phyloP scores from a whole-genome alignment of 2,329 filamentous ascomycete genomes.

The Purpureocillium takamizusanense region DNA sequence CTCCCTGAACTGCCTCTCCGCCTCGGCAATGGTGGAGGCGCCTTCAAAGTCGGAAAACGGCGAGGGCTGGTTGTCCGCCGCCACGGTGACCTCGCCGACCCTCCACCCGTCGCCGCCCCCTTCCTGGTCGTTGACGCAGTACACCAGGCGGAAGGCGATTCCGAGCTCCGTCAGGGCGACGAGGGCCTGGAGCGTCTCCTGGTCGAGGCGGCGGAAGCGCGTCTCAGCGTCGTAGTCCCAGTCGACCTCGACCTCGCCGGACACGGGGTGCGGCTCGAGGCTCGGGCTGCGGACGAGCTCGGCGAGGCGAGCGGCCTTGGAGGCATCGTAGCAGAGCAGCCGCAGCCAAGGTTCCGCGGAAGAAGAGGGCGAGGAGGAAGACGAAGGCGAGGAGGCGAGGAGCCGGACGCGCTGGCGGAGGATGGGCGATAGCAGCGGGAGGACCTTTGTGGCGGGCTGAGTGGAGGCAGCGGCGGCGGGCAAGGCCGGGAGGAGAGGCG shows the following conservation, averaged over 20 bases:
- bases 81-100: constrained; percentile 57
- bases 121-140: constrained; percentile 57
- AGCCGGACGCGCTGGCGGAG: constrained; percentile 58
- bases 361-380: constrained; percentile 27
- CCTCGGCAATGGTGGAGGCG: constrained; percentile 43
- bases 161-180: constrained; percentile 52
- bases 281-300: constrained; percentile 51
- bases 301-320: constrained; percentile 47
- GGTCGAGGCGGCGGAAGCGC: constrained; percentile 60
- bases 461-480: constrained; percentile 50
- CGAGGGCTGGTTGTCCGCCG: constrained; percentile 46
- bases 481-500: constrained; percentile 50
- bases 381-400: constrained; percentile 35
- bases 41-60: constrained; percentile 48
- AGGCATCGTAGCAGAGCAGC: constrained; percentile 59
- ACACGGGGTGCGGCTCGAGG: constrained; percentile 72
- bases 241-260: constrained; percentile 70
- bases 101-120: constrained; percentile 59
- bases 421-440: constrained; percentile 56
- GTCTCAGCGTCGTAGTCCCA: constrained; percentile 54
- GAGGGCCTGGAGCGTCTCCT: constrained; percentile 65
- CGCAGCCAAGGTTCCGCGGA: constrained; percentile 62
- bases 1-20: constrained; percentile 46
- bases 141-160: constrained; percentile 58
- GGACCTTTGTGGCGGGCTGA: constrained; percentile 44